Base-by-base conservation (phyloP, 2,329 filamentous ascomycete species). In the Tolypocladium cylindrosporum region DNA sequence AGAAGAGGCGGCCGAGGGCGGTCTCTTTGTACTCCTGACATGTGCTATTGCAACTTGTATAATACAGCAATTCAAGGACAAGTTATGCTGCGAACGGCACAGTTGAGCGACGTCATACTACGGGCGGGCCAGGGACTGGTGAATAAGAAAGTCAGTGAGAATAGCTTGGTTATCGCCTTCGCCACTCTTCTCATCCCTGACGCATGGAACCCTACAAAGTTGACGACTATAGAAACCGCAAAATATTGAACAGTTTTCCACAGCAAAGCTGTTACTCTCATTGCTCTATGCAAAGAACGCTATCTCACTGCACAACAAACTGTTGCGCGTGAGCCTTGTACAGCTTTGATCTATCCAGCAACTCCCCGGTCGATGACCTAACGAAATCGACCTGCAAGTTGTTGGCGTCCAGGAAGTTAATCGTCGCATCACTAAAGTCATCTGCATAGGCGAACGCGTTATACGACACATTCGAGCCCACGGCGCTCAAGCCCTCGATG, bases 331-430 rank as follows among this genome's bases (percentile, higher is more conserved):
- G 80, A 36, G 70, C 68, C 69, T 82, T 83, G 62, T 74, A 78
- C 64, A 83, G 62, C 27, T 69, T 70, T 13, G 76, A 77, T 10
- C 71, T 68, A 64, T 83, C 80, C 58, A 82, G 61, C 8, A 79
- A 60, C 55, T 73, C 71, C 1, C 79, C 80, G 0, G 76, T 82
- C 1, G 71, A 64, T 0, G 77, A 81, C 3, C 70, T 68, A 41
- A 79, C 71, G 61, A 84, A 84, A 13, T 81, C 74, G 4, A 84
- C 72, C 63, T 74, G 70, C 60, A 84, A 59, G 34, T 77, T 66
- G 4, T 77, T 71, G 55, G 62, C 65, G 63, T 81, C 75, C 56
- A 74, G 52, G 36, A 84, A 76, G 3, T 69, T 72, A 8, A 84
- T 61, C 1, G 72, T 75, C 3, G 75, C 77, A 62, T 81, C 84